A percentile compares a stretch with the other conserved stretches of the same genome.
Conservation (phyloP, 768 basidiomycete species). For the Agaricus sinodeliciosus region DNA sequence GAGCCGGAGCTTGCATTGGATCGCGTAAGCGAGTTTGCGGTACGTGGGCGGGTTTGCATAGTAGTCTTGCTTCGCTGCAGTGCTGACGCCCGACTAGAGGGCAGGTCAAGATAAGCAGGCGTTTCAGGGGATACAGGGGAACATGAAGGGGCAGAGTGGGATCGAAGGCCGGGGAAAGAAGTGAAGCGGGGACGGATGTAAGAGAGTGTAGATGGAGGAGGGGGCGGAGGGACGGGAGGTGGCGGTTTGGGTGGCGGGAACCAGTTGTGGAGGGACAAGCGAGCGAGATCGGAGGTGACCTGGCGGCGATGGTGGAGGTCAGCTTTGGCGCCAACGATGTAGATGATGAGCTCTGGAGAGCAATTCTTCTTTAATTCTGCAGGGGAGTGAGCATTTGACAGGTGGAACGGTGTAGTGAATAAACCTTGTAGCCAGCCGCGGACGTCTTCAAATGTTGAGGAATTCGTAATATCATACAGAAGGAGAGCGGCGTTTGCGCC, state of each 20-base stretch:
- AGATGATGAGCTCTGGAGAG: slow-evolving; percentile 82
- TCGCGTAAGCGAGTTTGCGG: slow-evolving; percentile 39
- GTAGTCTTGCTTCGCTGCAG: slow-evolving; percentile 47
- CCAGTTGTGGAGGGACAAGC: slow-evolving; percentile 82
- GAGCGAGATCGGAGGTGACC: slow-evolving; percentile 76
- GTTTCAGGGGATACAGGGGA: slow-evolving; percentile 48
- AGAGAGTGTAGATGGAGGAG: slow-evolving; percentile 52
- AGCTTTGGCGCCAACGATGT: slow-evolving; percentile 92
- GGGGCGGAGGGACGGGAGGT: slow-evolving; percentile 54
- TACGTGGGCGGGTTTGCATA: slow-evolving; percentile 39
- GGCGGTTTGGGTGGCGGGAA: slow-evolving; percentile 76
- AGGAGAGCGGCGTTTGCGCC: slow-evolving; percentile 92
- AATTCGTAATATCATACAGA: slow-evolving; percentile 93
- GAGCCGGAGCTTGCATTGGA: slow-evolving; percentile 42
- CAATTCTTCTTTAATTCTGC: slow-evolving; percentile 88
- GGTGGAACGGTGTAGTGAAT: slow-evolving; percentile 19
- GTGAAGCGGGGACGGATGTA: slow-evolving; percentile 78
- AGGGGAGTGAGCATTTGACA: slow-evolving; percentile 13
- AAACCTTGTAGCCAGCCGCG: slow-evolving; percentile 86
- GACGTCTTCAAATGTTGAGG: slow-evolving; percentile 82
- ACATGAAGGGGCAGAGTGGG: slow-evolving; percentile 43
- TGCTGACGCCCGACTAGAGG: slow-evolving; percentile 44
- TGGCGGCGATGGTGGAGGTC: slow-evolving; percentile 68
- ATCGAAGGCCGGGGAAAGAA: slow-evolving; percentile 60
- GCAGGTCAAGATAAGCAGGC: slow-evolving; percentile 59